Evolutionary conservation across 805 yeast genomes (phyloP).

Genomic region (Spathaspora girioi): DNA sequence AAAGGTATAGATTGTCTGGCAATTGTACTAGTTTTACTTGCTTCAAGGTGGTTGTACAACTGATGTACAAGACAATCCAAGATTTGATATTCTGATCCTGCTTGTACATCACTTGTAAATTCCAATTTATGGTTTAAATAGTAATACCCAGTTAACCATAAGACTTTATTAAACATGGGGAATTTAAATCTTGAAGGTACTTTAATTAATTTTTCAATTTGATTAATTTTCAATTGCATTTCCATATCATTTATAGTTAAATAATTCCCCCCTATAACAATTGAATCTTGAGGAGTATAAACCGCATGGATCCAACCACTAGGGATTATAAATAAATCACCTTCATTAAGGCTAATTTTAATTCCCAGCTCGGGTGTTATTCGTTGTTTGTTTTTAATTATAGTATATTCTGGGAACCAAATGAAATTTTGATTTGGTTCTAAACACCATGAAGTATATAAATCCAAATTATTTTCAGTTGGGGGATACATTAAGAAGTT

Average conservation of each 20-base stretch:
- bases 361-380: constrained; percentile 40
- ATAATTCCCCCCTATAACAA: constrained; percentile 87
- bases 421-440: constrained; percentile 56
- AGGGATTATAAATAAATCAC: constrained; percentile 80
- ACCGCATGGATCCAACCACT: constrained; percentile 95
- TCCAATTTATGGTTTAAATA: constrained; percentile 24
- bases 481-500: constrained; percentile 80
- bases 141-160: constrained; percentile 64
- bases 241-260: constrained; percentile 60
- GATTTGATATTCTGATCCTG: background rate
- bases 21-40: constrained; percentile 26
- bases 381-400: constrained; percentile 25
- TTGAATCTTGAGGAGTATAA: constrained; percentile 73
- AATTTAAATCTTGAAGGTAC: constrained; percentile 77
- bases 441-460: constrained; percentile 71
- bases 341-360: constrained; percentile 50
- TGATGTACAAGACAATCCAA: constrained; percentile 17
- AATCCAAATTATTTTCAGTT: constrained; percentile 53
- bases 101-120: constrained; percentile 13
- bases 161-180: constrained; percentile 67
- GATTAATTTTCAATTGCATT: constrained; percentile 58
- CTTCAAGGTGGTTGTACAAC: constrained; percentile 26
- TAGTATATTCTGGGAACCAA: constrained; percentile 59
- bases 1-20: constrained; percentile 35
- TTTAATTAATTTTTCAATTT: constrained; percentile 61